Percentiles rank a stretch among this genome's conserved stretches.
phyloP scores from a whole-genome alignment of 495 filamentous ascomycete genomes.

The Polyplosphaeria fusca region DNA sequence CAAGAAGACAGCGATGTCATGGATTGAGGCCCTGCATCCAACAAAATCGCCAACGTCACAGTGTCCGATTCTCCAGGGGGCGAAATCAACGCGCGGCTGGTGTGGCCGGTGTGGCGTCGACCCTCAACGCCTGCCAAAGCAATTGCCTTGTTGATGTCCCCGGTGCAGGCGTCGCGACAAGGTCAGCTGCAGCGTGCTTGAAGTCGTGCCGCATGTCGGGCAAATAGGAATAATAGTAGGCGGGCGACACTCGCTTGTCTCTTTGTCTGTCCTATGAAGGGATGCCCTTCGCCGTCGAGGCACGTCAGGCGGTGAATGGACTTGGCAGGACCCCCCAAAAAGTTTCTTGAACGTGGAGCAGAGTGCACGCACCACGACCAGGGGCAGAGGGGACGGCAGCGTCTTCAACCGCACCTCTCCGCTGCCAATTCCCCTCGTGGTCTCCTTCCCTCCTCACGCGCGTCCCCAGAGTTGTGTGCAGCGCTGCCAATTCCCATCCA shows the following conservation, averaged over 20 bases:
- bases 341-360: slow-evolving; percentile 10
- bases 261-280: slow-evolving; percentile 1
- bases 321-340: slow-evolving; percentile 8
- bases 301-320: slow-evolving; percentile 17
- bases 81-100: not conserved
- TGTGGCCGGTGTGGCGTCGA: not conserved
- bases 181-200: slow-evolving; percentile 1
- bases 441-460: not conserved
- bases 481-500: not conserved
- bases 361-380: slow-evolving; percentile 6
- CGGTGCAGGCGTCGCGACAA: not conserved
- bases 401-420: not conserved
- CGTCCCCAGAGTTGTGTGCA: not conserved
- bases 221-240: slow-evolving; percentile 23
- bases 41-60: too few species aligned
- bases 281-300: not conserved
- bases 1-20: too few species aligned
- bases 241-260: not conserved
- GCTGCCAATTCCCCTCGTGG: not conserved
- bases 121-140: too few species aligned
- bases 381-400: not conserved
- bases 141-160: not conserved
- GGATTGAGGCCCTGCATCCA: too few species aligned
- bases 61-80: too few species aligned
- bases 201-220: not conserved